These are phyloP conservation scores for Tilletia horrida DNA, from an alignment of 1,284 basidiomycete species.

Conservation along the genomic window DNA sequence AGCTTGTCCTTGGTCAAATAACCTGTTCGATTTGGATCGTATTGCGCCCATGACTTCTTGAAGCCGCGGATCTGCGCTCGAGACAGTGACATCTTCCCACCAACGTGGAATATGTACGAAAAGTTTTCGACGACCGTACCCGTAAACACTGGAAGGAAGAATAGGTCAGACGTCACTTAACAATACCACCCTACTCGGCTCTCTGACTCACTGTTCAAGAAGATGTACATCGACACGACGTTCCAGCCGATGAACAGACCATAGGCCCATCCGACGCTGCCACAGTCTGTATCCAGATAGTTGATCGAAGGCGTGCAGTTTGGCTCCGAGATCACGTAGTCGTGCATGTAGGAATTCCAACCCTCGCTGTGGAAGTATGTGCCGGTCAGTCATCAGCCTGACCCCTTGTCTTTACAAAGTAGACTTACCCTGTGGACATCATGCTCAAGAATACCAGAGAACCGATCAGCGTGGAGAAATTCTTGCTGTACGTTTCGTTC, in stretches of 20 bases:
- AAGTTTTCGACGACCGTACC: slow-evolving; percentile 96
- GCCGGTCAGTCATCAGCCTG: too few species aligned
- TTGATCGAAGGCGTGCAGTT: slow-evolving; percentile 69
- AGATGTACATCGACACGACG: slow-evolving; percentile 77
- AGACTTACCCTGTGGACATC: slow-evolving; percentile 58
- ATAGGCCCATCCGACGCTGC: slow-evolving; percentile 79
- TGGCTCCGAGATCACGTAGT: slow-evolving; percentile 65
- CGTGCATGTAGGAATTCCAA: slow-evolving; percentile 54
- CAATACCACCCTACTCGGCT: too few species aligned
- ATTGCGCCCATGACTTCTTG: slow-evolving; percentile 89
- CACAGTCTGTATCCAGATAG: slow-evolving; percentile 78
- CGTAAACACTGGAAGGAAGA: slow-evolving; percentile 41
- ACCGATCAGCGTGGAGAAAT: slow-evolving; percentile 77
- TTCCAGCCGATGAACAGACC: slow-evolving; percentile 94
- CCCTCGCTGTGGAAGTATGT: slow-evolving; percentile 32
- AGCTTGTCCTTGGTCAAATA: slow-evolving; percentile 72
- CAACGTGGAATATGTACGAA: slow-evolving; percentile 88
- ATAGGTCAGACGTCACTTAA: background rate
- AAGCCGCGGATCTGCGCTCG: slow-evolving; percentile 67
- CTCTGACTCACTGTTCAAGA: slow-evolving; percentile 91
- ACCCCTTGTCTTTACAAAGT: background rate
- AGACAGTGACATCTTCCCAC: slow-evolving; percentile 76
- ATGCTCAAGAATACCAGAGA: slow-evolving; percentile 76
- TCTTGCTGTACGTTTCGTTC: slow-evolving; percentile 70
- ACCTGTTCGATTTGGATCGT: slow-evolving; percentile 74